These are phyloP conservation scores for Ceratocystis albifundus DNA, from an alignment of 2,329 filamentous ascomycete genomes.

Conservation along the genomic window DNA sequence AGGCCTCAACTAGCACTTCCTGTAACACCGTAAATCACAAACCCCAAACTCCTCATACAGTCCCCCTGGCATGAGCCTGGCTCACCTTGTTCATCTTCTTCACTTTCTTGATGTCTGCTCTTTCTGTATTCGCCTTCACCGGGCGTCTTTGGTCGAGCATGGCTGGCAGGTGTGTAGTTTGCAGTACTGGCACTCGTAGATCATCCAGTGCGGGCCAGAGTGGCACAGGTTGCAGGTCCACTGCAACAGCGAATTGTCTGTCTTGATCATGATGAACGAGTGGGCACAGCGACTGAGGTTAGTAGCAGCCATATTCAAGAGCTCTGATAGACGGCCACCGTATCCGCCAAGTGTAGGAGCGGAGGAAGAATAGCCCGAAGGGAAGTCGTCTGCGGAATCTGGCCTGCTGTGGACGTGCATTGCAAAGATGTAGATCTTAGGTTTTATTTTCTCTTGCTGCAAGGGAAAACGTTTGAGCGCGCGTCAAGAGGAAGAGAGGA, in stretches of 20 bases:
- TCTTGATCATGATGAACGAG: conserved; percentile 55
- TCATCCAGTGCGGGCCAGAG: conserved; percentile 54
- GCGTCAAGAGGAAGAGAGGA: background rate
- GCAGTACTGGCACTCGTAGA: conserved; percentile 59
- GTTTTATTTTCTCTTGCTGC: conserved; percentile 10
- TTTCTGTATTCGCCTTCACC: background rate
- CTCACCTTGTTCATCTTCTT: too few relatives aligned
- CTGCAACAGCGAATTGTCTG: conserved; percentile 51
- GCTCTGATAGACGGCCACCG: conserved; percentile 4
- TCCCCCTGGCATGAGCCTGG: too few relatives aligned
- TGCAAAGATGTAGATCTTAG: background rate
- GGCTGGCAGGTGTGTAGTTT: conserved; percentile 52
- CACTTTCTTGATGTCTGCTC: background rate
- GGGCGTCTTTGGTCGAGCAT: conserved; percentile 31
- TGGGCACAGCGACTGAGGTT: conserved; percentile 42
- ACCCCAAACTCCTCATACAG: too few relatives aligned
- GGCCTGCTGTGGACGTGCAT: conserved; percentile 9
- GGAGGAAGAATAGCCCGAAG: background rate
- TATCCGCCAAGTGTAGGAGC: background rate
- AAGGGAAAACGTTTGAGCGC: background rate
- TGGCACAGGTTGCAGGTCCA: conserved; percentile 56
- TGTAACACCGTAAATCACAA: too few relatives aligned
- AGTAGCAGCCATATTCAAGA: conserved; percentile 17
- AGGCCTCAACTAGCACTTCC: too few relatives aligned
- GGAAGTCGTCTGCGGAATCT: background rate